Conservation (phyloP, 2,329 filamentous ascomycete species). For the Fusarium albidum region DNA sequence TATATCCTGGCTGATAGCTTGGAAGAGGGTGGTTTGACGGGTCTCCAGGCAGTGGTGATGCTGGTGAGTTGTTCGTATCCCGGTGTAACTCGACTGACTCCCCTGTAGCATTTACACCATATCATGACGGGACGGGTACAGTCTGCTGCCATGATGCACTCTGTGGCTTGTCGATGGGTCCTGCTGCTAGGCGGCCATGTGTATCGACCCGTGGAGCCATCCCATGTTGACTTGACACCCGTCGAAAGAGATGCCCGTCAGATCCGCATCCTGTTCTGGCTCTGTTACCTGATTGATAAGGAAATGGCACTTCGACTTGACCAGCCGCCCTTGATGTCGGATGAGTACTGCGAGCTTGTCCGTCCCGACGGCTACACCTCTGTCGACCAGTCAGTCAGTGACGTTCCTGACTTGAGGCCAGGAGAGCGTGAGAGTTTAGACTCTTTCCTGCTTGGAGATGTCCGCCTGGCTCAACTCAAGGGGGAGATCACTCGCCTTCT, state of each 20-base stretch:
- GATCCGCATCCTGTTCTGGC: slow-evolving; percentile 57
- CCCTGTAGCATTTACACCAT: slow-evolving; percentile 51
- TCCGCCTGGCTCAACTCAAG: slow-evolving; percentile 60
- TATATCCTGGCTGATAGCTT: no score
- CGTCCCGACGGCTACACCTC: slow-evolving; percentile 34
- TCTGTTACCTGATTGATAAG: slow-evolving; percentile 63
- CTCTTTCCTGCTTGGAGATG: slow-evolving; percentile 53
- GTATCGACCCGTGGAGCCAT: slow-evolving; percentile 19
- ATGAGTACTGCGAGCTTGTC: slow-evolving; percentile 41
- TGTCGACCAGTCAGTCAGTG: neutral
- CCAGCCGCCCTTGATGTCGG: slow-evolving; percentile 58
- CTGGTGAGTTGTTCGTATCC: slow-evolving; percentile 36
- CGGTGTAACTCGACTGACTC: neutral
- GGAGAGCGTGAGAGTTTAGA: slow-evolving; percentile 13
- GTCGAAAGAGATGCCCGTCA: slow-evolving; percentile 42
- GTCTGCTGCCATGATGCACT: slow-evolving; percentile 51
- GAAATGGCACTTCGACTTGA: slow-evolving; percentile 60
- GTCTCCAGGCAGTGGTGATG: neutral
- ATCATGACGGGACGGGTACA: slow-evolving; percentile 55
- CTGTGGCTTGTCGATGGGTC: slow-evolving; percentile 54
- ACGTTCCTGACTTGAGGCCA: neutral
- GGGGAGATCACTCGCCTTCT: slow-evolving; percentile 55
- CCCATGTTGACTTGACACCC: slow-evolving; percentile 11
- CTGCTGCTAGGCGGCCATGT: slow-evolving; percentile 58
- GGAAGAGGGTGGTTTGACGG: no score